Evolutionary conservation across 768 basidiomycete genomes (phyloP), one percentile per base, ranked within the genome.

Genomic region (Leucosporidium scottii): DNA sequence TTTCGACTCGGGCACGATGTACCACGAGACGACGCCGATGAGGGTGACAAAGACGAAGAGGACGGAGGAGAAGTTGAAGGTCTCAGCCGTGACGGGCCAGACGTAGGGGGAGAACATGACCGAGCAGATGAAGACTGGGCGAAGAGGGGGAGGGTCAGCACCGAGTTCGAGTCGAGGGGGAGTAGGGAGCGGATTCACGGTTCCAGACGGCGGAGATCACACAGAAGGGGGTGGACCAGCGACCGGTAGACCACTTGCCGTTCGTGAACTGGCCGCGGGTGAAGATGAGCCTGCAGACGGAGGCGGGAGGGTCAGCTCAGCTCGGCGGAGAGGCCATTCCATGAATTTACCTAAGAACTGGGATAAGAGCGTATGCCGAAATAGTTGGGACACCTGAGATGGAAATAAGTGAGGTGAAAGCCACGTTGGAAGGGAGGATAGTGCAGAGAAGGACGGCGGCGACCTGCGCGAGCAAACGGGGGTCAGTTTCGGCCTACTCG

Each of bases 401-500:
- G 17, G 90, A 91, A 51, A 93, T 84, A 66, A 94, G 82, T 17
- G 91, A 93, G 3, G 87, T 91, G 81, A 94, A 96, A 3, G 92
- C 92, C 50, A 93, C 92, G 74, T 88, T 86, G 74, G 88, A 90
- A 0, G 91, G 89, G 31, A 94, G 79, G 75, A 93, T 93, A 10
- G 89, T 88, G 81, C 90, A 92, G 23, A 93, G 82, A 25, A 93
- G 73, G 34, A 79, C 54, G 1, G 88, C 86, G 0, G 85, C 88
- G 70, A 71, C 50, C 62, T 63, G 55, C 28, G 7, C 3, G 59
- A 6, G 30, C 4, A 10, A 17, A 12, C 7, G 54, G 12, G 30
- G 20, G 30, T 25, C 25, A 27, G 25, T 18, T 15, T 54, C 8
- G 12, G 18, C 53, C 25, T 25, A 3, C 13, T 21, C 25, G 10